These are phyloP conservation scores for Kodamaea derodonti DNA, from an alignment of 1,139 yeast species.

Conservation along the genomic window DNA sequence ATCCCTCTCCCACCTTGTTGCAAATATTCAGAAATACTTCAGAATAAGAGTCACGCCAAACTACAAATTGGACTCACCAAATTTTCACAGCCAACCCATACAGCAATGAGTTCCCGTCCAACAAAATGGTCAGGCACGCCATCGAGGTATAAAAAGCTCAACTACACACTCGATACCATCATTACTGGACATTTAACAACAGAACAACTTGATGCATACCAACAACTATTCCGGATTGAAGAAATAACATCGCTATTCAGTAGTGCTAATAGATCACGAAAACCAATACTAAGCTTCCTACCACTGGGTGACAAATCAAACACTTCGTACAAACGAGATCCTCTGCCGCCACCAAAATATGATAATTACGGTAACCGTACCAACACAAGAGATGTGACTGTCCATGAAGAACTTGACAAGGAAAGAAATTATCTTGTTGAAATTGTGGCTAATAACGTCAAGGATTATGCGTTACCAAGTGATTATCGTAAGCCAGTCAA, in stretches of 20 bases:
- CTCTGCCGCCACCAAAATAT: constrained; percentile 92
- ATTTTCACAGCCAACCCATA: too few species aligned
- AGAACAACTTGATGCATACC: constrained; percentile 85
- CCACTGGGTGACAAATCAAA: constrained; percentile 31
- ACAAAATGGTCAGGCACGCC: constrained; percentile 47
- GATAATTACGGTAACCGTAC: constrained; percentile 78
- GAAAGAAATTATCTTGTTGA: constrained; percentile 80
- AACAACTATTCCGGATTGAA: constrained; percentile 68
- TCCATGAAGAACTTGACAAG: constrained; percentile 58
- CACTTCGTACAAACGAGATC: constrained; percentile 51
- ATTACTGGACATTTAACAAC: constrained; percentile 59
- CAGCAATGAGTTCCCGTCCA: constrained; percentile 3
- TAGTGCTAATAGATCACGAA: constrained; percentile 50
- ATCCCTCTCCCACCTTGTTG: too few species aligned
- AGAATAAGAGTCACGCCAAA: too few species aligned
- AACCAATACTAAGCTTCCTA: constrained; percentile 35
- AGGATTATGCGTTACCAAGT: constrained; percentile 77
- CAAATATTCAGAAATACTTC: too few species aligned
- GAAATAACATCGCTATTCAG: constrained; percentile 54
- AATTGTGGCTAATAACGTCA: constrained; percentile 64
- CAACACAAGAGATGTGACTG: constrained; percentile 76
- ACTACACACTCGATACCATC: constrained; percentile 37
- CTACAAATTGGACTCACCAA: too few species aligned
- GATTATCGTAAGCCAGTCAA: constrained; percentile 71
- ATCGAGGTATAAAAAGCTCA: constrained; percentile 27